Conservation (phyloP, 208 protist genomes). For the Acanthamoeba polyphaga region DNA sequence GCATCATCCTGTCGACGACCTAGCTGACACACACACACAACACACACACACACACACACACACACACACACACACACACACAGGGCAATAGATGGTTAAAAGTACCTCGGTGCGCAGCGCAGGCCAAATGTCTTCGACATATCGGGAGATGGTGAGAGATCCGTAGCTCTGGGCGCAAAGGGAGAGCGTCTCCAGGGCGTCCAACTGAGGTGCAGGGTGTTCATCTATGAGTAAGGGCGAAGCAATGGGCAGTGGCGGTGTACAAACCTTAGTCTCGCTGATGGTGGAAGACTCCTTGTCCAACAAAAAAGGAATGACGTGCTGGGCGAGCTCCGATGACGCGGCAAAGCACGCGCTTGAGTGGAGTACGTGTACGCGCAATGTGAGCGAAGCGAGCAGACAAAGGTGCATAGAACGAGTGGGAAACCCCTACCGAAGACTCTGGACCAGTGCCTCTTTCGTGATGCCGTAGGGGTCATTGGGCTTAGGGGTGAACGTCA, state of each 20-base stretch:
- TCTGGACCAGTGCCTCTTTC: constrained; percentile 75
- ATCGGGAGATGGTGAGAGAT: background rate
- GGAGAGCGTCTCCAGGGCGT: constrained; percentile 38
- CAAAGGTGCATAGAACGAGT: background rate
- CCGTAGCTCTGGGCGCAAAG: constrained; percentile 45
- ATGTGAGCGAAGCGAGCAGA: background rate
- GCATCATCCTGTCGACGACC: too few relatives aligned
- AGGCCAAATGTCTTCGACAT: constrained; percentile 67
- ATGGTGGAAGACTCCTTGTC: constrained; percentile 54
- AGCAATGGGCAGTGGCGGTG: background rate
- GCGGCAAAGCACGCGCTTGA: constrained; percentile 27
- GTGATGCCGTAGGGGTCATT: constrained; percentile 80
- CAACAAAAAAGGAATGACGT: constrained; percentile 49
- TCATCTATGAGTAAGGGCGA: background rate
- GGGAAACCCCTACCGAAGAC: background rate
- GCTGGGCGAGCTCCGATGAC: constrained; percentile 13
- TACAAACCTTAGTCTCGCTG: constrained; percentile 25
- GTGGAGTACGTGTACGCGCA: background rate
- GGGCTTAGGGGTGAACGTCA: constrained; percentile 82
- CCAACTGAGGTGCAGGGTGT: background rate
- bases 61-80: background rate
- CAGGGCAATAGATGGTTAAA: background rate
- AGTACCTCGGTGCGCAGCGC: constrained; percentile 36
- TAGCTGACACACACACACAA: too few relatives aligned
- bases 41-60: too few relatives aligned